Conservation (phyloP, 371 early-diverging fungal genomes). For the Mucor saturninus region DNA sequence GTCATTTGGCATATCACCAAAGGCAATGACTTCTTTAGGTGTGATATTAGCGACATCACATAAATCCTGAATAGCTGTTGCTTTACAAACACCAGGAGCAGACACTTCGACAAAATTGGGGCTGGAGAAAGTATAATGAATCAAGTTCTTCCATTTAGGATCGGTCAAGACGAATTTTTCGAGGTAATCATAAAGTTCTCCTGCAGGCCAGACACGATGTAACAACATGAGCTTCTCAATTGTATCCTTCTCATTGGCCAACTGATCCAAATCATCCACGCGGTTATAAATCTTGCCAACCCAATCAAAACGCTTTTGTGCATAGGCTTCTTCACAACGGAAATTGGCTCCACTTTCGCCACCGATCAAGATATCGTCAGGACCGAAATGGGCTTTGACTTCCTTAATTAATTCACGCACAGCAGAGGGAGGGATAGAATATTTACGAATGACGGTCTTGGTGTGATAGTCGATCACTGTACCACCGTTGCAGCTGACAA, state of each 20-base stretch:
- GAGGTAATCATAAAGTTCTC: conserved; percentile 28
- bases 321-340: conserved; percentile 43
- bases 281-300: conserved; percentile 23
- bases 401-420: conserved; percentile 27
- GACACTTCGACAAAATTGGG: conserved; percentile 57
- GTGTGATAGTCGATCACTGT: conserved; percentile 40
- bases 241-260: conserved; percentile 29
- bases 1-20: conserved; percentile 64
- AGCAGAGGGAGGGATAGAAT: conserved; percentile 34
- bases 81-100: conserved; percentile 57
- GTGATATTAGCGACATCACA: conserved; percentile 35
- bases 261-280: conserved; percentile 29
- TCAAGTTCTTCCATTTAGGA: conserved; percentile 28
- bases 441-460: conserved; percentile 34
- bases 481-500: conserved; percentile 47
- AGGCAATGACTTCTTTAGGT: conserved; percentile 47
- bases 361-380: conserved; percentile 34
- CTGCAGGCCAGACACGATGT: conserved; percentile 40
- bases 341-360: conserved; percentile 39
- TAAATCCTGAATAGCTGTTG: conserved; percentile 44
- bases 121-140: conserved; percentile 50
- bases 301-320: conserved; percentile 30
- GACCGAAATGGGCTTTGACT: conserved; percentile 33
- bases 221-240: conserved; percentile 48
- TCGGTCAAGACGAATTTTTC: conserved; percentile 33